Evolutionary conservation across 2,329 filamentous ascomycete species (phyloP).

Genomic region (Cercospora berteroae): DNA sequence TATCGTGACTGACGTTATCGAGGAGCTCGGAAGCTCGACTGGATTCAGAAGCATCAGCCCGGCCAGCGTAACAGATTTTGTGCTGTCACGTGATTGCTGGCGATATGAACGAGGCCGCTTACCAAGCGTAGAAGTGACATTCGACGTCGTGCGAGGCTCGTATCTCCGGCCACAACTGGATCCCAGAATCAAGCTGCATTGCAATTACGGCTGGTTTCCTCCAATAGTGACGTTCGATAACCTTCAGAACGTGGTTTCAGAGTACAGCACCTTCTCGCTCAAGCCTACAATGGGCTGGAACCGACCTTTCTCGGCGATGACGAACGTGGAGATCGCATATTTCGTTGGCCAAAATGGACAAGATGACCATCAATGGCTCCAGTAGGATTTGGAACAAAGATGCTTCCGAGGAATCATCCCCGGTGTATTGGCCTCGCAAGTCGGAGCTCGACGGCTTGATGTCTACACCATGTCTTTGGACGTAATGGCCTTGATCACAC

Average conservation of each 20-base stretch:
- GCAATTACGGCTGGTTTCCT: slow-evolving; percentile 26
- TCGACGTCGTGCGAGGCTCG: slow-evolving; percentile 12
- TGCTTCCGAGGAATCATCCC: slow-evolving; percentile 26
- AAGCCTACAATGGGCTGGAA: slow-evolving; percentile 13
- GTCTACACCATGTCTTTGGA: slow-evolving; percentile 29
- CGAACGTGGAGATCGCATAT: slow-evolving; percentile 19
- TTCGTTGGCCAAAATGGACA: slow-evolving; percentile 19
- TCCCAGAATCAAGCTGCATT: slow-evolving; percentile 18
- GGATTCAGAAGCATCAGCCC: slow-evolving; percentile 8
- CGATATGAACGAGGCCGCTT: slow-evolving; percentile 11
- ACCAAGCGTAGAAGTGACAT: slow-evolving; percentile 26
- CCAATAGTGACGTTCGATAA: slow-evolving; percentile 24
- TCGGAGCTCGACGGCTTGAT: slow-evolving; percentile 25
- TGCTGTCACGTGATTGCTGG: slow-evolving; percentile 28
- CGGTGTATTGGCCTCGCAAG: slow-evolving; percentile 15
- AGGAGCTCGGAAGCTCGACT: neutral
- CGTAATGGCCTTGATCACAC: slow-evolving; percentile 21
- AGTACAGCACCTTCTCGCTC: slow-evolving; percentile 21
- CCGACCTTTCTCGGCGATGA: slow-evolving; percentile 13
- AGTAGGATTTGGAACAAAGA: slow-evolving; percentile 19
- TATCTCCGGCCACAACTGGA: neutral
- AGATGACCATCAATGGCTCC: slow-evolving; percentile 20
- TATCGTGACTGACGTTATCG: slow-evolving; percentile 27
- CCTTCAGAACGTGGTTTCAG: slow-evolving; percentile 26
- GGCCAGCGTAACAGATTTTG: slow-evolving; percentile 20